phyloP scores from a whole-genome alignment of 495 filamentous ascomycete genomes.

The Penicillium goetzii region DNA sequence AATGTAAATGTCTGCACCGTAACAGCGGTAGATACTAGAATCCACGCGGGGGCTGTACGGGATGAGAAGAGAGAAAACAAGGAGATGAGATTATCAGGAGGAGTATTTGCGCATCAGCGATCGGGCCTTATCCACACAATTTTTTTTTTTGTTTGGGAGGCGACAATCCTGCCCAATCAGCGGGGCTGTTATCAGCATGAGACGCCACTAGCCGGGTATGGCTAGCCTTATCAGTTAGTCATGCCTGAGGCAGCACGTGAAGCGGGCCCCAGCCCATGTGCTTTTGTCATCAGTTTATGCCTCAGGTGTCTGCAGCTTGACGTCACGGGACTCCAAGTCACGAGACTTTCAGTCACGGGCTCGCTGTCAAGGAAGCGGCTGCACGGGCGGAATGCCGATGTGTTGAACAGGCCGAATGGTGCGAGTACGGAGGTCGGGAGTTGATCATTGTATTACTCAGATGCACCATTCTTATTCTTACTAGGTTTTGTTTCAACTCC shows the following conservation, averaged over 20 bases:
- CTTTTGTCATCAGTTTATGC: background rate
- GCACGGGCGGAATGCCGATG: slow-evolving; percentile 9
- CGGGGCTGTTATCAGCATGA: slow-evolving; percentile 13
- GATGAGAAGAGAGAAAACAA: slow-evolving; percentile 10
- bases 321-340: background rate
- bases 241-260: background rate
- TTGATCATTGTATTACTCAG: background rate
- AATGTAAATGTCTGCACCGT: slow-evolving; percentile 5
- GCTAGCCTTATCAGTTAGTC: slow-evolving; percentile 23
- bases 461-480: background rate
- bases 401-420: background rate
- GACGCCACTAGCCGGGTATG: slow-evolving; percentile 9
- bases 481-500: background rate
- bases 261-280: background rate
- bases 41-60: slow-evolving; percentile 19
- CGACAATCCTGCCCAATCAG: slow-evolving; percentile 25
- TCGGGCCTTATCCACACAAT: slow-evolving; percentile 28
- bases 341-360: no score
- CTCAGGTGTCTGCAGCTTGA: background rate
- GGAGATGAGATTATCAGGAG: slow-evolving; percentile 3
- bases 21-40: slow-evolving; percentile 20
- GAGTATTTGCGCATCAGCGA: slow-evolving; percentile 12
- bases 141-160: slow-evolving; percentile 36
- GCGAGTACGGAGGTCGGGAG: background rate
- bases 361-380: background rate